These are phyloP conservation scores for Colletotrichum limetticola DNA, from an alignment of 2,329 filamentous ascomycete genomes.

Conservation along the genomic window DNA sequence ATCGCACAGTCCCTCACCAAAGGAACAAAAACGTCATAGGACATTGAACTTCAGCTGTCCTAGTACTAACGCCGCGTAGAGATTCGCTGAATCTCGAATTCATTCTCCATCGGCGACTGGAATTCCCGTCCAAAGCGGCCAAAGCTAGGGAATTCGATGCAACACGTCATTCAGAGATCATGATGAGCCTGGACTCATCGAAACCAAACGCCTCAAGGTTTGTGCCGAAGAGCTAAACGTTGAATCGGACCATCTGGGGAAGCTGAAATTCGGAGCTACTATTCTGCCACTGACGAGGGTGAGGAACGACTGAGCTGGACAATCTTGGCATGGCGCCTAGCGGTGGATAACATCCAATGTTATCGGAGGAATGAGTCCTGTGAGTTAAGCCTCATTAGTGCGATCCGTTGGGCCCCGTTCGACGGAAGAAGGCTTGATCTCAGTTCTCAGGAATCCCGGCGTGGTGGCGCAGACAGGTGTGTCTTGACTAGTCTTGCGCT, in stretches of 20 bases:
- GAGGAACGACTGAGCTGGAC: background rate
- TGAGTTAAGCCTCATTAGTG: background rate
- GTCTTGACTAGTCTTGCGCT: background rate
- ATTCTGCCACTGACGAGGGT: constrained; percentile 28
- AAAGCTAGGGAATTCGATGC: background rate
- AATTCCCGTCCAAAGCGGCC: background rate
- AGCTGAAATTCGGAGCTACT: background rate
- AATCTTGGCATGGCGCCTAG: constrained; percentile 24
- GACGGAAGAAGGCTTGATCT: background rate
- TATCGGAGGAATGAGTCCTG: background rate
- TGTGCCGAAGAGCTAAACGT: background rate
- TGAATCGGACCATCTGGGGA: background rate
- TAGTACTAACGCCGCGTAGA: background rate
- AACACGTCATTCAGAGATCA: constrained; percentile 23
- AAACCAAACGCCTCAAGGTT: background rate
- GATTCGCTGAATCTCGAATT: background rate
- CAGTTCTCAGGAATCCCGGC: background rate
- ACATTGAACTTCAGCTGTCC: background rate
- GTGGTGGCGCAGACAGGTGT: background rate
- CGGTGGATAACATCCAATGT: background rate
- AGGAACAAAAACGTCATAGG: background rate
- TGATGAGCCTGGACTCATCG: background rate
- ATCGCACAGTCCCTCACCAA: background rate
- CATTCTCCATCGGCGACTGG: background rate
- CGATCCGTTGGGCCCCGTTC: background rate